Evolutionary conservation across 164 flowering plant genomes (phyloP).

Genomic region (Dillenia turbinata): DNA sequence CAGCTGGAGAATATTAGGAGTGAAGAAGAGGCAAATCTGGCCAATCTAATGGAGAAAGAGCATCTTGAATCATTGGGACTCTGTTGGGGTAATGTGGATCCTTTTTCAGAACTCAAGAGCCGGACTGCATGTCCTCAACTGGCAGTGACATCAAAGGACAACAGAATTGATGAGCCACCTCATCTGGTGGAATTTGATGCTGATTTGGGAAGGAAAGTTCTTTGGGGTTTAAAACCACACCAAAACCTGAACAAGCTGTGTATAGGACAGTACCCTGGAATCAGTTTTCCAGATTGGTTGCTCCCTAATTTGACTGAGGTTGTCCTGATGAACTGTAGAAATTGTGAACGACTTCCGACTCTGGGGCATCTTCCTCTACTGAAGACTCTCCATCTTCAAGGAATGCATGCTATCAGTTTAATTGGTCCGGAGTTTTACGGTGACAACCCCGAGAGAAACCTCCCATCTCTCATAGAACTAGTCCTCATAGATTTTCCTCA

Average conservation of each 20-base stretch:
- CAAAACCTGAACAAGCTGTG: constrained; percentile 10
- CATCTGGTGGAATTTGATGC: too few relatives aligned
- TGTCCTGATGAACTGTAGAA: constrained; percentile 14
- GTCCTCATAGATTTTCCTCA: constrained; percentile 1
- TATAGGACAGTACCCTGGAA: constrained; percentile 16
- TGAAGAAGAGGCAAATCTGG: constrained; percentile 3
- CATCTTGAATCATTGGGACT: constrained; percentile 6
- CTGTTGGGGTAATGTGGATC: constrained; percentile 6
- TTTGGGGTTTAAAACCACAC: constrained; percentile 22
- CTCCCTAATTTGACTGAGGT: constrained; percentile 10
- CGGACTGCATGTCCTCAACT: neutral
- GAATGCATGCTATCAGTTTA: constrained; percentile 5
- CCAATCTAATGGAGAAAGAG: constrained; percentile 2
- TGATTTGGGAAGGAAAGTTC: neutral
- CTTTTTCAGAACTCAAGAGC: too few relatives aligned
- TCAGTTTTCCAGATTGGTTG: constrained; percentile 19
- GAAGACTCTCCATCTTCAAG: constrained; percentile 2
- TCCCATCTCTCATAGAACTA: constrained; percentile 11
- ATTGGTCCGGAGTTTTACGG: constrained; percentile 12
- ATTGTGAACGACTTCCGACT: constrained; percentile 11
- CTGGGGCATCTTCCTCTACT: constrained; percentile 20
- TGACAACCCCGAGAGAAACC: neutral
- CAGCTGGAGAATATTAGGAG: constrained; percentile 5
- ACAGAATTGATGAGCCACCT: neutral
- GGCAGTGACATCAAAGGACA: neutral